Base-by-base conservation (phyloP, 331 rosid genomes). In the Acacia pycnantha region DNA sequence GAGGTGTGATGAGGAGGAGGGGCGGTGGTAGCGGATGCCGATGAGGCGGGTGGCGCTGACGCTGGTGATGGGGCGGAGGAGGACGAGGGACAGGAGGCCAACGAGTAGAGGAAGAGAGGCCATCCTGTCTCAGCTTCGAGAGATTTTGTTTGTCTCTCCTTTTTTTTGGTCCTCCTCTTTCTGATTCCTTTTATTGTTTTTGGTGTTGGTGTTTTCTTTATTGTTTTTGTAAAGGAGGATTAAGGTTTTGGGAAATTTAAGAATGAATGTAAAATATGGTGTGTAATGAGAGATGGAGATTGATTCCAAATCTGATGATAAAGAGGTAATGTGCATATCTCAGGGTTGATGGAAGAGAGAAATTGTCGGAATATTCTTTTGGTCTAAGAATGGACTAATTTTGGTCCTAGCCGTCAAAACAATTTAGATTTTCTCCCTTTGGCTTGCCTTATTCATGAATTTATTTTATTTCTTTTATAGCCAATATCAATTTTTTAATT, bases 61-160 rank as follows among this genome's bases (percentile, higher is more conserved):
- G 65, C 22, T 51, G 72, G 83, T 18, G 62, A 66, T 2, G 27
- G 77, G 84, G 21, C 27, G 87, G 77, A 81, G 77, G 77, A 77
- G 76, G 27, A 85, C 10, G 86, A 88, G 77, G 81, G 89, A 90
- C 90, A 88, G 91, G 94, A 88, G 97, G 88, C 91, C 90, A 35
- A 90, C 81, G 90, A 90, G 81, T 58, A 75, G 70, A 83, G 46
- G 47, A 48, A 56, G 31, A 59, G 71, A 81, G 90, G 86, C 97
- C 94, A 92, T 90, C 92, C 92, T 88, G 91, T 66, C 88, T 16
- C 71, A n/a, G n/a, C n/a, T n/a, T n/a, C 19, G 5, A 24, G 19
- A 37, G 29, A 5, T 10, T 53, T 37, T 24, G 24, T 6, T 9
- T 31, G 19, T 8, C 4, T 74, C 22, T n/a, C 10, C 7, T 18